Evolutionary conservation across 108 stramenopile species (phyloP).

Genomic region (Thalassiosira profunda): DNA sequence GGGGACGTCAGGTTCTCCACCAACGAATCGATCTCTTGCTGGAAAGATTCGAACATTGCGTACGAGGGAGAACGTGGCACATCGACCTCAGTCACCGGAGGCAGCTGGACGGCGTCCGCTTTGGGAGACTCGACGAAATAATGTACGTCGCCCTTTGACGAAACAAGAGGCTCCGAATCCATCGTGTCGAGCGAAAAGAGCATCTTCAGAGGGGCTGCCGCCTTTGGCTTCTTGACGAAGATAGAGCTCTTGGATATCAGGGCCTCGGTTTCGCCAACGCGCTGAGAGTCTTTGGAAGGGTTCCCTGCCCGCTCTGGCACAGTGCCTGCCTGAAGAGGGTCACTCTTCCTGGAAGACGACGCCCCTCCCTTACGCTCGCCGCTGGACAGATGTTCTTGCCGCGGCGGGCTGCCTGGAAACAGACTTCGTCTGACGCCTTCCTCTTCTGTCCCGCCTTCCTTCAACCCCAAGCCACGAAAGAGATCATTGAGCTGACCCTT

Average conservation of each 20-base stretch:
- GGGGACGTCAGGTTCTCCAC: no score
- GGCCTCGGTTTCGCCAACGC: not conserved
- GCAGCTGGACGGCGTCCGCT: not conserved
- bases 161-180: slow-evolving; percentile 47
- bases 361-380: not conserved
- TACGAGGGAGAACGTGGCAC: no score
- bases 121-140: not conserved
- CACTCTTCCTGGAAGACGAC: not conserved
- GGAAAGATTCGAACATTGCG: slow-evolving; percentile 24
- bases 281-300: slow-evolving; percentile 2
- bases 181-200: slow-evolving; percentile 38
- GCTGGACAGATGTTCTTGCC: no score
- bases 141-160: not conserved
- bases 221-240: slow-evolving; percentile 23
- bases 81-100: not conserved
- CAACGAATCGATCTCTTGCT: slow-evolving; percentile 27
- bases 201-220: slow-evolving; percentile 23
- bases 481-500: not conserved
- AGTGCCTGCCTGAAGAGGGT: not conserved
- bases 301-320: not conserved
- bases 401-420: not conserved
- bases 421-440: not conserved
- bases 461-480: not conserved
- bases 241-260: slow-evolving; percentile 5
- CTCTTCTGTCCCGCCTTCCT: no score